Evolutionary conservation across 352 stramenopile genomes (phyloP), one percentile per base, ranked within the genome.

Genomic region (Proteromonas lacertae): DNA sequence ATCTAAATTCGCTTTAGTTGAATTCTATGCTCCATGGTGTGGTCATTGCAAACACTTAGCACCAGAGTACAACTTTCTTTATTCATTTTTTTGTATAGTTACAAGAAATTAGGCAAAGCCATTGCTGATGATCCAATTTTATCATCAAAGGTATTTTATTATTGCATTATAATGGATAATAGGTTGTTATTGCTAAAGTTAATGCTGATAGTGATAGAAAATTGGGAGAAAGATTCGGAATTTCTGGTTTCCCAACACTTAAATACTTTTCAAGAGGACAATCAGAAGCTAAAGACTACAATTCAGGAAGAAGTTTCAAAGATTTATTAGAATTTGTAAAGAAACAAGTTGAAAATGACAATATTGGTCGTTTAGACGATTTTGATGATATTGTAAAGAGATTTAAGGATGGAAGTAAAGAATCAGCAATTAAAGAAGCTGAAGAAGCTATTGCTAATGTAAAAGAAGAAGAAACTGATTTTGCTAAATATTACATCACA

Each of bases 1-100:
- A n/a, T 29, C 33, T 13, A 20, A 7, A 13, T 29, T 29, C 20
- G 14, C 28, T 18, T 29, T 38, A 9, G 33, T 38, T 6, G 66
- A 81, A 46, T 83, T 83, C 41, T 80, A 78, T 23, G 69, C 69
- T 1, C 67, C 69, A 10, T 83, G 69, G 69, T 83, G 69, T 35
- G 69, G 69, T n/a, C 69, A 83, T 56, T 78, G 62, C 48, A 69
- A 49, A 53, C 34, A 51, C 10, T 55, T 80, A n/a, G 62, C 61
- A 14, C 66, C 66, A 30, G 66, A 66, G 51, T 76, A 66, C 51
- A 56, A n/a, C n/a, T n/a, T n/a, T n/a, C n/a, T n/a, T n/a, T n/a
- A n/a, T n/a, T n/a, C n/a, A n/a, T n/a, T n/a, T n/a, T n/a, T n/a
- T n/a, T n/a, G n/a, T n/a, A n/a, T n/a, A 69, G 68, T 52, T 78